Percentiles rank a stretch among this genome's conserved stretches.
Conservation (phyloP, 2,329 filamentous ascomycete species). For the Pseudogymnoascus sp. region DNA sequence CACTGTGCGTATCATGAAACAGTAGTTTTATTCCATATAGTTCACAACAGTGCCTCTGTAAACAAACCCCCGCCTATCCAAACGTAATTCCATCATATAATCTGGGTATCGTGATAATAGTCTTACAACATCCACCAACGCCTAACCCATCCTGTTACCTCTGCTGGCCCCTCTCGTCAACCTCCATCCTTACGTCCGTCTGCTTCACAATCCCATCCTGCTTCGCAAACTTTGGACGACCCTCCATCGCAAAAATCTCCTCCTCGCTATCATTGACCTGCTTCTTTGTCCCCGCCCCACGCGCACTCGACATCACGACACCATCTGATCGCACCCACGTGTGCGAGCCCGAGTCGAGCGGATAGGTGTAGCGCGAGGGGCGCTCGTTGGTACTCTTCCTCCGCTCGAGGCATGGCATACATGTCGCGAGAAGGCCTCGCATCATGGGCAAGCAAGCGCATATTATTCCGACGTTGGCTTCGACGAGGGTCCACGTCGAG, state of each 20-base stretch:
- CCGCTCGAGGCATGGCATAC: constrained; percentile 1
- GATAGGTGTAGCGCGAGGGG: not conserved
- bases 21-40: too few relatives aligned
- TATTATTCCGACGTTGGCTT: constrained; percentile 30
- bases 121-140: not conserved
- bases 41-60: not conserved
- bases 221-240: not conserved
- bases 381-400: not conserved
- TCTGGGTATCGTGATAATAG: not conserved
- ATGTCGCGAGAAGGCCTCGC: constrained; percentile 4
- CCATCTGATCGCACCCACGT: not conserved
- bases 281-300: not conserved
- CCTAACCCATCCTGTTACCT: not conserved
- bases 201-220: not conserved
- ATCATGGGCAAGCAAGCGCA: constrained; percentile 33
- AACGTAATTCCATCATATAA: not conserved
- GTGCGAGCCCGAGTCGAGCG: not conserved
- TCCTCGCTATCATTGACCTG: not conserved
- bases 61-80: not conserved
- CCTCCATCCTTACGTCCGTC: not conserved
- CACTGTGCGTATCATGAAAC: too few relatives aligned
- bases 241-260: not conserved
- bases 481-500: constrained; percentile 32
- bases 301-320: not conserved
- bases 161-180: not conserved